Conservation (phyloP, 108 stramenopile genomes). For the Nitzschia sp. region DNA sequence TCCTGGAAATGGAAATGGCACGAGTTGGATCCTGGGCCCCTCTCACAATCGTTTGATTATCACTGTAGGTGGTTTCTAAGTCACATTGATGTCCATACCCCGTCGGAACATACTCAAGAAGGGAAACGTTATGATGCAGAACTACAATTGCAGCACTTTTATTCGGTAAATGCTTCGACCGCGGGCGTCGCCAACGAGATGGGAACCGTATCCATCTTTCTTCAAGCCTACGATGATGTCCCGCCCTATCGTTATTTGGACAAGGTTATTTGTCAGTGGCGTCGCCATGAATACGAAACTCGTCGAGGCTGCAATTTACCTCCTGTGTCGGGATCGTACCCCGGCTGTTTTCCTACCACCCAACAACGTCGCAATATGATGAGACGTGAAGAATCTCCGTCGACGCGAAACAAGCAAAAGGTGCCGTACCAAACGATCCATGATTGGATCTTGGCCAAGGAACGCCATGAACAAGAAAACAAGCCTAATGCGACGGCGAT, state of each 20-base stretch:
- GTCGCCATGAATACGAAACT: constrained; percentile 40
- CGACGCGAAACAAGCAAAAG: neutral
- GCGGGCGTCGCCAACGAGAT: constrained; percentile 31
- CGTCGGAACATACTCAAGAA: constrained; percentile 50
- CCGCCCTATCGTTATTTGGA: constrained; percentile 35
- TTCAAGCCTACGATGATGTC: constrained; percentile 36
- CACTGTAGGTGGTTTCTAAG: constrained; percentile 34
- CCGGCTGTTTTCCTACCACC: constrained; percentile 26
- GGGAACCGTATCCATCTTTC: constrained; percentile 40
- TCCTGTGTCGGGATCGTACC: constrained; percentile 23
- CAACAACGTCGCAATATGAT: neutral
- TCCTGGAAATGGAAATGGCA: too few relatives aligned
- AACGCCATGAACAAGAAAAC: neutral
- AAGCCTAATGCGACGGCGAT: neutral
- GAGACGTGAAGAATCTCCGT: neutral
- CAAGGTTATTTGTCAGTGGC: constrained; percentile 54
- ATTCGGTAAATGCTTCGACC: constrained; percentile 12
- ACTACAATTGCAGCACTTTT: constrained; percentile 42
- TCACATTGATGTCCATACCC: constrained; percentile 46
- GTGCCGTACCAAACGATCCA: constrained; percentile 4
- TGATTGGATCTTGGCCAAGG: constrained; percentile 20
- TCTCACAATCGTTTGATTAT: neutral
- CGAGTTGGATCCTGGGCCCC: too few relatives aligned
- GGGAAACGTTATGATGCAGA: constrained; percentile 55
- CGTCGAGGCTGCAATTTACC: constrained; percentile 39